Evolutionary conservation across 1,139 yeast species (phyloP).

Genomic region (Saccharomyces pastorianus): DNA sequence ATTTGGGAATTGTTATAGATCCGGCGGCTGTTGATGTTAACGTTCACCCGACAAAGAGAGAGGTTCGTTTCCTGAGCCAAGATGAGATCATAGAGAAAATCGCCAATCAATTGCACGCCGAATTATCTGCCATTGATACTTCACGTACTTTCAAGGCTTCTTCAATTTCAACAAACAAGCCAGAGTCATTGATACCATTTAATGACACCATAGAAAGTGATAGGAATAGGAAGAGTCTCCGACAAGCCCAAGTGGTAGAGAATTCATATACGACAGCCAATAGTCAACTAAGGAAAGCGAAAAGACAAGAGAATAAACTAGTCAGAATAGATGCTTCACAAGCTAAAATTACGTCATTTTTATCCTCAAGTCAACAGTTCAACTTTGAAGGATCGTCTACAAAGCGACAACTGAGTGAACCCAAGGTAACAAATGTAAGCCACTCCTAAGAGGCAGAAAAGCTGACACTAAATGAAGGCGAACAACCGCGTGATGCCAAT

Average conservation of each 20-base stretch:
- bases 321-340: constrained; percentile 73
- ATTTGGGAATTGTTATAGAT: constrained; percentile 54
- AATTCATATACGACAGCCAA: not conserved
- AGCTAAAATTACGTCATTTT: constrained; percentile 44
- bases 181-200: not conserved
- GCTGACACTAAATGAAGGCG: not conserved
- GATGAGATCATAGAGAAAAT: constrained; percentile 72
- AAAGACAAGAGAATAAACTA: constrained; percentile 50
- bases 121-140: constrained; percentile 53
- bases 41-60: constrained; percentile 92
- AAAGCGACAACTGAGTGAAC: not conserved
- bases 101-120: constrained; percentile 41
- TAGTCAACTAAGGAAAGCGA: constrained; percentile 1
- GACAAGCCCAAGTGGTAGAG: not conserved
- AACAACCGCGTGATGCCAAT: not conserved
- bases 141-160: constrained; percentile 67
- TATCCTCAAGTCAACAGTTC: constrained; percentile 23
- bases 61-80: constrained; percentile 78
- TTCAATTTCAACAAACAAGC: constrained; percentile 27
- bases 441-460: not conserved
- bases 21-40: constrained; percentile 81
- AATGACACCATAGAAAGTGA: not conserved
- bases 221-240: not conserved
- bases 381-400: not conserved
- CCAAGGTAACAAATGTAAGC: not conserved